Base-by-base conservation (phyloP, 306 rosid genomes). In the Ochetophila trinervis region DNA sequence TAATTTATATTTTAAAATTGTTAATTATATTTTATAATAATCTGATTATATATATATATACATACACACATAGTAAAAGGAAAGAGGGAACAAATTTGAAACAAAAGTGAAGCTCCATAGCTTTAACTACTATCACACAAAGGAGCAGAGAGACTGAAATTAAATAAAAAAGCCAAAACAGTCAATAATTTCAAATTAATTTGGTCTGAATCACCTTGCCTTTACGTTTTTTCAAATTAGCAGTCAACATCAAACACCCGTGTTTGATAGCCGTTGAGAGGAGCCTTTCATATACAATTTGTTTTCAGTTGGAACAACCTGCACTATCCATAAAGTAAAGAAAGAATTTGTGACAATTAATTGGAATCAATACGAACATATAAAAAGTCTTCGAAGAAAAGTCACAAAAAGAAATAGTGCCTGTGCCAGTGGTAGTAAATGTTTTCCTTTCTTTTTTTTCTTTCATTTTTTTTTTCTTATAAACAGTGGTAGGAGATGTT, bases 301-400 rank as follows among this genome's bases (percentile, higher is more conserved):
- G 15, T 65, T 57, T 74, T 85, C 70, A 45, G 77, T 83, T 79
- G 60, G 68, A 85, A 84, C 91, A 69, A 85, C 91, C 79, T 50
- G 72, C 72, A 79, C 67, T 53, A 73, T 66, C 20, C 22, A 2
- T 1, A 27, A 27, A 27, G 32, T 27, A 27, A 27, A 27, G 32
- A 27, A 27, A 27, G 4, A 32, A 21, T 62, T n/a, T 27, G 27
- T n/a, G 47, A 50, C 32, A 16, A 17, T 14, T 11, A 49, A 49
- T 15, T 16, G 15, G 18, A 49, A 17, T 49, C 16, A 15, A 16
- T 7, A 4, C 21, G 1, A 2, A 3, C 8, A 6, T 15, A 50
- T 18, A 50, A 50, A 74, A 73, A 74, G 76, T 65, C 86, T 84
- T 86, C 69, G 42, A 84, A 74, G 80, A 69, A 36, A 86, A 79